Conservation (phyloP, 441 rosid genomes). For the Biscutella auriculata region DNA sequence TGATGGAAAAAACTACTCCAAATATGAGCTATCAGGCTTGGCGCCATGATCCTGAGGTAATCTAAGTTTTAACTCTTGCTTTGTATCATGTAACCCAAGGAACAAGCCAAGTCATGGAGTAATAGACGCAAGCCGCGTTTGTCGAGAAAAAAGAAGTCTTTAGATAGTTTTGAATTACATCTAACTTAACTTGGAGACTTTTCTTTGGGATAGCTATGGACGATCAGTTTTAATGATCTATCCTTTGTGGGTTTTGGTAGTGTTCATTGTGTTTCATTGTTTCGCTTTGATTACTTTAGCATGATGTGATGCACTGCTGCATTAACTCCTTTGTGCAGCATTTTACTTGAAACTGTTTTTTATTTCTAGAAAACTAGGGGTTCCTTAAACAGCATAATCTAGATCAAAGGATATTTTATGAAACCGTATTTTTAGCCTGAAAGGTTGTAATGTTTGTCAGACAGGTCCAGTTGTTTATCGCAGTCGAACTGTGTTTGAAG, state of each 20-base stretch:
- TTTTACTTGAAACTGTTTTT: neutral
- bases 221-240: neutral
- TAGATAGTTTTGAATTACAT: neutral
- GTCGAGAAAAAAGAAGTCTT: neutral
- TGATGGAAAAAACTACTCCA: conserved; percentile 75
- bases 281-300: neutral
- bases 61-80: neutral
- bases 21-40: conserved; percentile 81
- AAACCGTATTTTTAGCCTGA: conserved; percentile 15
- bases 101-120: neutral
- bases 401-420: neutral
- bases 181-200: neutral
- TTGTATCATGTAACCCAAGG: neutral
- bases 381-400: neutral
- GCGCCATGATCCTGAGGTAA: conserved; percentile 88
- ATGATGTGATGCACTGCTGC: neutral
- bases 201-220: neutral
- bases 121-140: neutral
- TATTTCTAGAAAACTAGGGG: neutral
- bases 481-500: conserved; percentile 83
- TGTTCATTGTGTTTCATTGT: neutral
- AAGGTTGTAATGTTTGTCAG: conserved; percentile 36
- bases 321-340: neutral
- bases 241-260: neutral
- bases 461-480: conserved; percentile 56